Evolutionary conservation across 768 basidiomycete species (phyloP).

Genomic region (Tylopilus plumbeoviolaceoides): DNA sequence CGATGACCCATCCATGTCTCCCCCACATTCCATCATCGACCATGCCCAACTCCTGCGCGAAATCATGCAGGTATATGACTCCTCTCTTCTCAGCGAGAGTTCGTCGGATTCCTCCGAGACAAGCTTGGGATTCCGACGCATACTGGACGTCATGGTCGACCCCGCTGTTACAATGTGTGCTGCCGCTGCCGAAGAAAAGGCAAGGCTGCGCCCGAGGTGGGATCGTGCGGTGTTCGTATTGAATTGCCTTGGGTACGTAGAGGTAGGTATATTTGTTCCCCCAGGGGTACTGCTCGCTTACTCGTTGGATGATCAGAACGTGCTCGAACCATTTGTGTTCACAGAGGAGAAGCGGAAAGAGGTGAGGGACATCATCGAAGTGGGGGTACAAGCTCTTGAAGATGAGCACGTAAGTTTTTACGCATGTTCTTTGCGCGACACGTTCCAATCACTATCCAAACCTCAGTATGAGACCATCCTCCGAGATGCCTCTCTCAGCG

Average conservation of each 20-base stretch:
- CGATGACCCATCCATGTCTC: slow-evolving; percentile 66
- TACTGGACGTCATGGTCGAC: slow-evolving; percentile 81
- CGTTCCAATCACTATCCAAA: neutral
- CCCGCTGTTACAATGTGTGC: slow-evolving; percentile 78
- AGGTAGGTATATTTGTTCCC: slow-evolving; percentile 43
- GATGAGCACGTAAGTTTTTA: slow-evolving; percentile 72
- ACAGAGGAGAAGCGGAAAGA: slow-evolving; percentile 54
- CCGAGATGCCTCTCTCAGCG: slow-evolving; percentile 26
- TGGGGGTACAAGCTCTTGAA: slow-evolving; percentile 58
- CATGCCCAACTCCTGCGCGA: slow-evolving; percentile 82
- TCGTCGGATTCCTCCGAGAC: slow-evolving; percentile 9
- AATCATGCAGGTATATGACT: slow-evolving; percentile 85
- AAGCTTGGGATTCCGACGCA: slow-evolving; percentile 29
- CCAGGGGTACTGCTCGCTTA: neutral
- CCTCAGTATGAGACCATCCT: slow-evolving; percentile 22
- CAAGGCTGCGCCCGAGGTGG: slow-evolving; percentile 56
- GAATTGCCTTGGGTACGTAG: slow-evolving; percentile 81
- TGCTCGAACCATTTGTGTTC: slow-evolving; percentile 66
- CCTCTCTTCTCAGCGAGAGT: slow-evolving; percentile 67
- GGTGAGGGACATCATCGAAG: slow-evolving; percentile 59
- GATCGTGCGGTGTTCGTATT: slow-evolving; percentile 80
- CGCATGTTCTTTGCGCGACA: too few species aligned
- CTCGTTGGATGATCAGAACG: slow-evolving; percentile 39
- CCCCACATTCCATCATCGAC: slow-evolving; percentile 78
- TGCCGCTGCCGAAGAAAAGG: slow-evolving; percentile 62